Base-by-base conservation (phyloP, 768 basidiomycete genomes). In the Boletellus ananas region DNA sequence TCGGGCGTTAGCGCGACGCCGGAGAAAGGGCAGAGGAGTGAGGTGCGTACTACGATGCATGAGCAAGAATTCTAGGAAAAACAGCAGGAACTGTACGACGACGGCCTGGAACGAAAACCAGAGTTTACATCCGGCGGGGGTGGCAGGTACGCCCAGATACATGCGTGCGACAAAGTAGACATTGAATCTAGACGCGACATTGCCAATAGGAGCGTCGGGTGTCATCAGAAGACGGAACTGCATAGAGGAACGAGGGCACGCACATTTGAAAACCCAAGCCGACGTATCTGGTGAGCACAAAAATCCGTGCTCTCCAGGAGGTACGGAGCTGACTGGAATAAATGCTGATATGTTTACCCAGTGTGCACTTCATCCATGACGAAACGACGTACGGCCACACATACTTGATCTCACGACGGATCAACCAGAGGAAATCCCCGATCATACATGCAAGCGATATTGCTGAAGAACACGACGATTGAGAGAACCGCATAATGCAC, bases 231-330 rank as follows among this genome's bases (percentile, higher is more conserved):
- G 11, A 12, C n/a, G 10, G 8, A 2, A 7, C 8, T 23, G 16
- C 4, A 4, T 12, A 31, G n/a, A 13, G 16, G 29, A 40, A 23
- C 21, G 5, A 25, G 13, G 45, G 20, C 11, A 18, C 63, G 23
- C 13, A 65, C 63, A 56, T 51, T 35, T 62, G 60, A 34, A 56
- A 47, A 2, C 37, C 38, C 20, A 65, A 14, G 1, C 63, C 63
- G 3, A 41, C 3, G 44, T 64, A 65, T 17, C 63, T 56, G 21
- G 48, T 25, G 4, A 52, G 2, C 4, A 64, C 1, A 18, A 51
- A 65, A 2, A 51, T 13, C 23, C 37, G 40, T 1, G 63, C 40
- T 4, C 48, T 36, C 52, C 54, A 53, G 10, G 46, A 34, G 16
- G 18, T 39, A 20, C 50, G 16, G 20, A 54, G 14, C 23, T 41